phyloP scores from a whole-genome alignment of 768 basidiomycete genomes.

The Leucosporidium scottii region DNA sequence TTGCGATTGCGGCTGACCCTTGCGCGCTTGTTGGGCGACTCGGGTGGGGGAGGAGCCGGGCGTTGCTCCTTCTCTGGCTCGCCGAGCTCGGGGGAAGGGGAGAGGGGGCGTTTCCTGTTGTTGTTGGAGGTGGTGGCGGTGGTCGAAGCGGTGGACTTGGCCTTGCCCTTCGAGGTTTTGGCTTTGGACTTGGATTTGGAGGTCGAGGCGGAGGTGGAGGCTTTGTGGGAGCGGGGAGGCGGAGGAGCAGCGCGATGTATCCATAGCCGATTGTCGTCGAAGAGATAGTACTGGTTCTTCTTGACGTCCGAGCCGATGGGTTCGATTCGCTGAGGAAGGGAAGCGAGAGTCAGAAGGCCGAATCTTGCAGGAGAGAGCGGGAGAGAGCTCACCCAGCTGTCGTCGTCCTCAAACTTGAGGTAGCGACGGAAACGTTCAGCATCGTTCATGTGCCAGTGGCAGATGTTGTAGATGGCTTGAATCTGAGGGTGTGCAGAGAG shows the following conservation, averaged over 20 bases:
- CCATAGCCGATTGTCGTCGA: conserved; percentile 33
- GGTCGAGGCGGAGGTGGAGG: neutral
- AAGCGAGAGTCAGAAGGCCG: neutral
- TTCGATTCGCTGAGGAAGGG: conserved; percentile 21
- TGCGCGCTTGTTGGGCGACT: no score
- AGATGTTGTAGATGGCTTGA: conserved; percentile 31
- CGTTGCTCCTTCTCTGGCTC: neutral
- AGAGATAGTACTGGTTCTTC: conserved; percentile 27
- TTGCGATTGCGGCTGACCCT: neutral
- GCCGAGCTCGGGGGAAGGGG: neutral
- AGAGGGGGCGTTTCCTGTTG: neutral
- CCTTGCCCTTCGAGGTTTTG: neutral
- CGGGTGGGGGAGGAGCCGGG: no score
- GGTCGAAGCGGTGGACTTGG: no score
- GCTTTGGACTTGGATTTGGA: neutral
- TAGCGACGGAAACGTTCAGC: conserved; percentile 30
- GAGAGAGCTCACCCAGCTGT: conserved; percentile 21
- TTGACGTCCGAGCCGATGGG: conserved; percentile 22
- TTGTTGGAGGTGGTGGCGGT: no score
- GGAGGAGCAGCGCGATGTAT: conserved; percentile 20
- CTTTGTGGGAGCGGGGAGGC: neutral
- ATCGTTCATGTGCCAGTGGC: conserved; percentile 35
- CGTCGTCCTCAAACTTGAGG: conserved; percentile 28
- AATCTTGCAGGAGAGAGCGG: neutral
- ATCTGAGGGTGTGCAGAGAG: conserved; percentile 2